A percentile compares a stretch with the other conserved stretches of the same genome.
Conservation (phyloP, 805 yeast species). For the Torulaspora franciscae region DNA sequence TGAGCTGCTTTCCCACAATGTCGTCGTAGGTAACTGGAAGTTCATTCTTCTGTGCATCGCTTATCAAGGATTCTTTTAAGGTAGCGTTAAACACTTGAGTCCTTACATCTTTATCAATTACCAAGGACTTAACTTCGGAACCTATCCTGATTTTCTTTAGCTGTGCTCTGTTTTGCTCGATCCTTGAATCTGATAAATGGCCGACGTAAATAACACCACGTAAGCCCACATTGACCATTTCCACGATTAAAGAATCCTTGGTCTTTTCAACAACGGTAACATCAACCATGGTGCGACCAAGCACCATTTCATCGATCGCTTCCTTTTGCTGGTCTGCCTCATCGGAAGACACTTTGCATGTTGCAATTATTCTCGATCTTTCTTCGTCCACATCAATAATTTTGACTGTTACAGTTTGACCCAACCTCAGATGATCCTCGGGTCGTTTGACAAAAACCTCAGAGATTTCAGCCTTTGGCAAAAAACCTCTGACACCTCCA, state of each 20-base stretch:
- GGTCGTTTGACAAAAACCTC: conserved; percentile 80
- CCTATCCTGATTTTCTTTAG: conserved; percentile 64
- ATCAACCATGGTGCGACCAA: conserved; percentile 58
- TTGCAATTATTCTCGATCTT: conserved; percentile 55
- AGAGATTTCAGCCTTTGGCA: conserved; percentile 84
- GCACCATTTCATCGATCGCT: conserved; percentile 43
- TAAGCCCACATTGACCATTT: conserved; percentile 45
- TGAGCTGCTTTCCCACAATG: conserved; percentile 41
- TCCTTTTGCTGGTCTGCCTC: conserved; percentile 44
- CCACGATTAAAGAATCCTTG: conserved; percentile 67
- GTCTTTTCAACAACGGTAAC: conserved; percentile 68
- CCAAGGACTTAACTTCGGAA: conserved; percentile 50
- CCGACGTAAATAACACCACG: conserved; percentile 71
- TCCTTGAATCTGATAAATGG: conserved; percentile 72
- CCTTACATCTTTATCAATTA: conserved; percentile 61
- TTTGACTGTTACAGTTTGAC: conserved; percentile 77
- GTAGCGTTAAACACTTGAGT: conserved; percentile 59
- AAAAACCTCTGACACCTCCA: conserved; percentile 68
- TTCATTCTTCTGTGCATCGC: conserved; percentile 48
- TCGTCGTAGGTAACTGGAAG: conserved; percentile 63
- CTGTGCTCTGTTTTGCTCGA: conserved; percentile 62
- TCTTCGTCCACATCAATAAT: conserved; percentile 53
- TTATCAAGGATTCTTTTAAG: conserved; percentile 60
- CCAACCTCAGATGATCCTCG: conserved; percentile 69
- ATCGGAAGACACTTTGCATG: conserved; percentile 63